Base-by-base conservation (phyloP, 345 rosid genomes). In the Bruguiera gymnorhiza region DNA sequence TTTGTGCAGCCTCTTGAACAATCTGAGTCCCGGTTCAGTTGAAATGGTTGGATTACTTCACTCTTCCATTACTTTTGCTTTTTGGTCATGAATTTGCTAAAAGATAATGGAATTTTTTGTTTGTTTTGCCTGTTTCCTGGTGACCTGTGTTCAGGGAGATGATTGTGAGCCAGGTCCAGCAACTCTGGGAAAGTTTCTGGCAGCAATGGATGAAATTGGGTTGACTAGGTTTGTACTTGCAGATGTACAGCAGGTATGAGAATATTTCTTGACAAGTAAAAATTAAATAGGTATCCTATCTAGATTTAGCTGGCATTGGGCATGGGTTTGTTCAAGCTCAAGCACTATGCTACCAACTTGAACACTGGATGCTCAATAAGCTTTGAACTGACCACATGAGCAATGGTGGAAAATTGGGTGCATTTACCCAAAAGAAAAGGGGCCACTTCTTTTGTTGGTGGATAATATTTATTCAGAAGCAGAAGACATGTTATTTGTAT, bases 131-230 rank as follows among this genome's bases (percentile, higher is more conserved):
- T 55, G 24, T 13, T 26, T 23, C 30, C 39, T 34, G 62, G n/a
- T 53, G 70, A 63, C 68, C 52, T 30, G 66, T 34, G 34, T 70
- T 61, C 27, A 86, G 96, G 83, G 84, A 34, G 78, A 68, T 43
- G 67, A 68, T 76, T 69, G 61, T 67, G 81, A 80, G 66, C 80
- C 81, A 64, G 83, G 83, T 70, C 74, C 69, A 61, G 67, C 68
- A 61, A 82, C 78, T 21, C 67, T 88, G 58, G 73, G 73, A 76
- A 73, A 73, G 73, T 89, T 89, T 84, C 71, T 87, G 59, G 75
- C 75, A 61, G 88, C 82, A 56, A 83, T 87, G 88, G 92, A 87
- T 74, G 92, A 86, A 76, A 80, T 87, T 88, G 86, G 82, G 29
- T 79, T 89, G 77, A 86, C 88, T 37, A 83, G 83, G 69, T 89